A percentile compares a stretch with the other conserved stretches of the same genome.
These are phyloP conservation scores for Ehretia macrophylla DNA, from an alignment of 257 asterid genomes.

Conservation along the genomic window DNA sequence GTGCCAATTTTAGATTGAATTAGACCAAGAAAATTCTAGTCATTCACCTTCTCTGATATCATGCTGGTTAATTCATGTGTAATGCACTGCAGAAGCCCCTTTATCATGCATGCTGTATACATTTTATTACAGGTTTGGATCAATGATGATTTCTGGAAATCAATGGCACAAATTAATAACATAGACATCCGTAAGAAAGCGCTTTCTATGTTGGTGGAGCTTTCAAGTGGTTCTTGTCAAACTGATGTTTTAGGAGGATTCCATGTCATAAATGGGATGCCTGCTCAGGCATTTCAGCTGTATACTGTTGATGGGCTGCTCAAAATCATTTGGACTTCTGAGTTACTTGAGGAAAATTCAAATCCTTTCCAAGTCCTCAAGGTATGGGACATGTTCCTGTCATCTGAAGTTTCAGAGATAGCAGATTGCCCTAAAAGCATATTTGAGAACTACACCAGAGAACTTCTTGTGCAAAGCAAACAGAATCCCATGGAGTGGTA, in stretches of 20 bases:
- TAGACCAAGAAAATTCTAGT: no score
- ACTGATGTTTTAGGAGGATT: neutral
- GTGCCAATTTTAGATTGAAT: no score
- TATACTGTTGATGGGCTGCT: slow-evolving; percentile 1
- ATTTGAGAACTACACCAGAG: neutral
- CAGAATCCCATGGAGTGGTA: neutral
- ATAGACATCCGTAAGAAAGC: slow-evolving; percentile 2
- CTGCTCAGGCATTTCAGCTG: neutral
- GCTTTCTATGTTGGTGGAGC: slow-evolving; percentile 3
- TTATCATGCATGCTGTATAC: neutral
- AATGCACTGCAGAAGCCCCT: no score
- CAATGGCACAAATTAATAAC: neutral
- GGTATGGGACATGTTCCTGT: neutral
- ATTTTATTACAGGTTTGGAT: neutral
- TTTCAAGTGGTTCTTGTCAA: neutral
- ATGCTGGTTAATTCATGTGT: no score
- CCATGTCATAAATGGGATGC: neutral
- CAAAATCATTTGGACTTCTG: neutral
- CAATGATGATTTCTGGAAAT: neutral
- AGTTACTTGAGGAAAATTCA: neutral
- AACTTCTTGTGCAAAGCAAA: neutral
- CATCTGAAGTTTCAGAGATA: neutral
- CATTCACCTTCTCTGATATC: no score
- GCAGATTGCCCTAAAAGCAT: neutral
- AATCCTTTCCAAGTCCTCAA: neutral